Percentiles rank a stretch among this genome's conserved stretches.
Evolutionary conservation across 2,329 filamentous ascomycete species (phyloP).

Genomic region (Clonostachys solani): DNA sequence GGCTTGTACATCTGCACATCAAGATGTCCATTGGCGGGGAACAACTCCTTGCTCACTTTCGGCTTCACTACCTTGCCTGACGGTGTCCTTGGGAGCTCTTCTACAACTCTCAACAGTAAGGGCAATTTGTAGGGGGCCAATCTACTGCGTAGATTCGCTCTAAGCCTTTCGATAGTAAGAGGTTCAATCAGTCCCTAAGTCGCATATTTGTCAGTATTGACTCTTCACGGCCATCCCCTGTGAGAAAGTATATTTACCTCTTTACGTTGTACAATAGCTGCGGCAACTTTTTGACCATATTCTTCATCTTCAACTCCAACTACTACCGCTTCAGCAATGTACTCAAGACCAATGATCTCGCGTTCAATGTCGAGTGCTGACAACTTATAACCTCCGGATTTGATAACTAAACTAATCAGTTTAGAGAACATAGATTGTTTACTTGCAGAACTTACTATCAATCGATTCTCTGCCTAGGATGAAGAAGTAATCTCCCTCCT

Average conservation of each 20-base stretch:
- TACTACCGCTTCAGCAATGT: background rate
- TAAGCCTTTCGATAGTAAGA: background rate
- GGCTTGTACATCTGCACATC: background rate
- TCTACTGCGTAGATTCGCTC: background rate
- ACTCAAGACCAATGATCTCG: background rate
- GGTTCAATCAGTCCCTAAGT: background rate
- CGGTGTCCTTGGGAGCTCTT: background rate
- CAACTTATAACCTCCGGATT: background rate
- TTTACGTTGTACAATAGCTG: background rate
- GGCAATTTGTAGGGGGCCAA: background rate
- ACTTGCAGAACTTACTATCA: background rate
- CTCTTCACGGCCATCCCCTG: too few relatives aligned
- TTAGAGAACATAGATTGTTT: background rate
- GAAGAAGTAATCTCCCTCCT: background rate
- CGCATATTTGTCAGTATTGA: background rate
- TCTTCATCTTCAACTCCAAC: background rate
- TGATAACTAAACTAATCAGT: background rate
- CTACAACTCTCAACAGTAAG: background rate
- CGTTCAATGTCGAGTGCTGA: background rate
- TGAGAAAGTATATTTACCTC: background rate
- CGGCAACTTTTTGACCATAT: background rate
- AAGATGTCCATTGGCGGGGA: background rate
- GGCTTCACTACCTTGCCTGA: background rate
- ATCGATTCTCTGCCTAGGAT: background rate
- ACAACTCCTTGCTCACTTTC: background rate